Evolutionary conservation across 345 rosid species (phyloP).

Genomic region (Gossypium mustelinum): DNA sequence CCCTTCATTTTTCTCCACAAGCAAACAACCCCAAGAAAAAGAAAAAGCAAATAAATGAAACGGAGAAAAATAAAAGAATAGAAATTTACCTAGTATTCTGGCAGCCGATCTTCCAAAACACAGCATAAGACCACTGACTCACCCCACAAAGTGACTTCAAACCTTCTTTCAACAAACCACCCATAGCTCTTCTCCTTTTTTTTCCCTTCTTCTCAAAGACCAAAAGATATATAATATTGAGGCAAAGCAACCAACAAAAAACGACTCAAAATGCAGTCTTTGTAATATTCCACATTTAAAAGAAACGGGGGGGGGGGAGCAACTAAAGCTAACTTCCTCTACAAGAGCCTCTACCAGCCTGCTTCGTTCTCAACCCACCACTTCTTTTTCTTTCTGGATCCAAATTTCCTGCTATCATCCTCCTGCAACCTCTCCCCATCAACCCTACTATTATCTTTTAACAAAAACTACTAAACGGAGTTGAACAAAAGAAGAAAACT

Average conservation of each 20-base stretch:
- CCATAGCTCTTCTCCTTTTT: slow-evolving; percentile 42
- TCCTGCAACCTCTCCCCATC: slow-evolving; percentile 60
- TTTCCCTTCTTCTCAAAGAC: neutral
- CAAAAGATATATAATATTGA: slow-evolving; percentile 8
- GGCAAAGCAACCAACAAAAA: slow-evolving; percentile 22
- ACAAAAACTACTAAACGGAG: neutral
- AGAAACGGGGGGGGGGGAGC: slow-evolving; percentile 6
- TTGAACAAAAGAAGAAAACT: neutral
- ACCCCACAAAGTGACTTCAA: slow-evolving; percentile 68
- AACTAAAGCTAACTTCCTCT: slow-evolving; percentile 84
- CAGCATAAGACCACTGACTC: slow-evolving; percentile 86
- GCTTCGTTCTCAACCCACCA: slow-evolving; percentile 92
- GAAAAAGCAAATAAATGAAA: neutral
- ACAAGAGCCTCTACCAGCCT: slow-evolving; percentile 97
- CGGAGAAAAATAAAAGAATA: neutral
- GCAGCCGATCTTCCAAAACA: slow-evolving; percentile 93
- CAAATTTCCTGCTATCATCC: slow-evolving; percentile 60
- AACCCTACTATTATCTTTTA: neutral
- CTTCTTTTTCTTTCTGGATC: slow-evolving; percentile 93
- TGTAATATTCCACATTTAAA: slow-evolving; percentile 14
- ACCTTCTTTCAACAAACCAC: slow-evolving; percentile 65
- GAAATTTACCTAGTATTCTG: slow-evolving; percentile 73
- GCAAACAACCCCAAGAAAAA: neutral
- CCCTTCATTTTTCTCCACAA: slow-evolving; percentile 7
- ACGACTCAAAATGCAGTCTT: slow-evolving; percentile 9